A percentile compares a stretch with the other conserved stretches of the same genome.
Evolutionary conservation across 345 rosid species (phyloP).

Genomic region (Pistacia vera): DNA sequence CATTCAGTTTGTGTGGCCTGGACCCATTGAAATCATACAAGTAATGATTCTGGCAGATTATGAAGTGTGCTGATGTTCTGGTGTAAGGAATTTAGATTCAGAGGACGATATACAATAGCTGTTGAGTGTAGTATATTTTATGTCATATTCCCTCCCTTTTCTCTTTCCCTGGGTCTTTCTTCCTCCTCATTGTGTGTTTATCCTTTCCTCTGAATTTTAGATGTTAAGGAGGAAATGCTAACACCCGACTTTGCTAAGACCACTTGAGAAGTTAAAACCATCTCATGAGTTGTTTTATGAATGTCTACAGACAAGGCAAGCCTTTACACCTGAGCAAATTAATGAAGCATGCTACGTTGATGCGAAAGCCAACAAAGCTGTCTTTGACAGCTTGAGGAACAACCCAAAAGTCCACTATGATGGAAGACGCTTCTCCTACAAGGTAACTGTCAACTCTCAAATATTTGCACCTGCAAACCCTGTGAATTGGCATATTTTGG

Average conservation of each 20-base stretch:
- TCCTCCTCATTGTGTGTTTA: not conserved
- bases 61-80: not conserved
- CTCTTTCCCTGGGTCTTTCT: not conserved
- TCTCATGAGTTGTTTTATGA: constrained; percentile 1
- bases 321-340: constrained; percentile 76
- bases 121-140: not conserved
- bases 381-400: constrained; percentile 76
- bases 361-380: constrained; percentile 69
- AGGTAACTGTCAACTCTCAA: constrained; percentile 44
- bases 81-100: not conserved
- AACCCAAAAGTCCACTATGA: constrained; percentile 77
- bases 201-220: not conserved
- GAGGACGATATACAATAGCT: not conserved
- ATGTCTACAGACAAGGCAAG: constrained; percentile 65
- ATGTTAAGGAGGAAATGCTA: not conserved
- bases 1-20: not conserved
- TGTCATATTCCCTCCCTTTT: not conserved
- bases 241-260: not conserved
- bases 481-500: not conserved
- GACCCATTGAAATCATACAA: not conserved
- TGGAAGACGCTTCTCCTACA: constrained; percentile 82
- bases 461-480: not conserved
- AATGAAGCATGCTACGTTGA: constrained; percentile 72
- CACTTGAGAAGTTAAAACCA: not conserved
- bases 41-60: not conserved